Evolutionary conservation across 305 asterid genomes (phyloP), one percentile per base, ranked within the genome.

Genomic region (Stenogyne calaminthoides): DNA sequence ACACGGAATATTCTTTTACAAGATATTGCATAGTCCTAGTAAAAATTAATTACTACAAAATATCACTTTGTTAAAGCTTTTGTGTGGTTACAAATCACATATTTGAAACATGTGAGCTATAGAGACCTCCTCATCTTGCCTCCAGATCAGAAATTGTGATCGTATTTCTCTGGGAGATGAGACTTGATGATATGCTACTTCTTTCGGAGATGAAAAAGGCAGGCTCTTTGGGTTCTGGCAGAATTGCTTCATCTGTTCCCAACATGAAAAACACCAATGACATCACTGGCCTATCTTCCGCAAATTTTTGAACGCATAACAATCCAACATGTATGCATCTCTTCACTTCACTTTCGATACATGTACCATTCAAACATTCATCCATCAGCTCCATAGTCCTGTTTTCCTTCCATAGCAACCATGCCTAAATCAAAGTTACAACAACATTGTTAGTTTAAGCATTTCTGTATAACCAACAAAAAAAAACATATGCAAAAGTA

Each of bases 141-240:
- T 77, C 81, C 57, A 72, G 25, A 16, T 77, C 80, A 10, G 73
- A 63, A 3, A 77, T 77, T 9, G 57, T 56, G 25, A 71, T n/a
- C 4, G 77, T 47, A 14, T 14, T 16, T 10, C 18, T 39, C 9
- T 49, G 37, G 0, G 70, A 65, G 2, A 15, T 9, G 0, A 0
- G 5, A 56, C 47, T 40, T 42, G 52, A 47, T 5, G 62, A 29
- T 7, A 12, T 29, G 58, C 29, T 2, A 39, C 20, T 47, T 40
- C 18, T 22, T 47, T 22, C 54, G 34, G 46, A 3, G 0, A 27
- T 12, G 11, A 14, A 65, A 65, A 18, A 65, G 3, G 58, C 74
- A 14, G 82, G 82, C 62, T 80, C 84, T 27, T 82, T 82, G 1
- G 87, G 85, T 19, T 75, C 78, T 0, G 81, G 80, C 49, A 81